phyloP scores from a whole-genome alignment of 208 protist genomes.

The Wallacemonas rigidus region DNA sequence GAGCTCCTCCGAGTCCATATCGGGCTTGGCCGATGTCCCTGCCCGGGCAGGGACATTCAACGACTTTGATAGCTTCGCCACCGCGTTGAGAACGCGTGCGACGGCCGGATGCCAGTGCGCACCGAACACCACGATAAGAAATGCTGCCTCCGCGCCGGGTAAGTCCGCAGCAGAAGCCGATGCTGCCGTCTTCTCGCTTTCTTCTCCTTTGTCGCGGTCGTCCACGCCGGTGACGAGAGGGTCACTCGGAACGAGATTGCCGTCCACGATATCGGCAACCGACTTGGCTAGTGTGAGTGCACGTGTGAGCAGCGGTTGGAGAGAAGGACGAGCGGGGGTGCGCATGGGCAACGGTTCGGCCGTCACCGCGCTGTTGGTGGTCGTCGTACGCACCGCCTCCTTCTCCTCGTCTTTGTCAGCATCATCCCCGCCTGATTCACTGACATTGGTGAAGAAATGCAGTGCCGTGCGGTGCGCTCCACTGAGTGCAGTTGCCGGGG shows the following conservation, averaged over 20 bases:
- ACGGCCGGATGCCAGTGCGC: slow-evolving; percentile 63
- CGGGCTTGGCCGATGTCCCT: neutral
- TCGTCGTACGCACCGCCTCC: neutral
- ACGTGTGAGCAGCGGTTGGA: slow-evolving; percentile 4
- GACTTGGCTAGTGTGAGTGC: neutral
- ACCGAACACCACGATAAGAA: slow-evolving; percentile 63
- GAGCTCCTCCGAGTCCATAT: slow-evolving; percentile 7
- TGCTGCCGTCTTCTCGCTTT: neutral
- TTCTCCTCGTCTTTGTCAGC: slow-evolving; percentile 10
- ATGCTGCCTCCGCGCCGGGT: slow-evolving; percentile 30
- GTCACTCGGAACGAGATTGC: too few species aligned
- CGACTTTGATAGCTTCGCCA: slow-evolving; percentile 32
- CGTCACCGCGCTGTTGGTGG: neutral
- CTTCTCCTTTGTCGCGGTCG: neutral
- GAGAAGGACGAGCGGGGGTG: slow-evolving; percentile 1
- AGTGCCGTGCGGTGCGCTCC: too few species aligned
- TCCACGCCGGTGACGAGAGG: neutral
- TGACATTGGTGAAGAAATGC: neutral
- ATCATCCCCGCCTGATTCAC: neutral
- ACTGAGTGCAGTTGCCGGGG: neutral
- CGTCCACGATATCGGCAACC: neutral
- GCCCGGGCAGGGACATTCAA: slow-evolving; percentile 22
- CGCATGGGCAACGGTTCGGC: neutral
- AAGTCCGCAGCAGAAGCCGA: neutral
- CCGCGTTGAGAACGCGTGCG: slow-evolving; percentile 27